Conservation (phyloP, 768 basidiomycete species). For the Thelephora ganbajun region DNA sequence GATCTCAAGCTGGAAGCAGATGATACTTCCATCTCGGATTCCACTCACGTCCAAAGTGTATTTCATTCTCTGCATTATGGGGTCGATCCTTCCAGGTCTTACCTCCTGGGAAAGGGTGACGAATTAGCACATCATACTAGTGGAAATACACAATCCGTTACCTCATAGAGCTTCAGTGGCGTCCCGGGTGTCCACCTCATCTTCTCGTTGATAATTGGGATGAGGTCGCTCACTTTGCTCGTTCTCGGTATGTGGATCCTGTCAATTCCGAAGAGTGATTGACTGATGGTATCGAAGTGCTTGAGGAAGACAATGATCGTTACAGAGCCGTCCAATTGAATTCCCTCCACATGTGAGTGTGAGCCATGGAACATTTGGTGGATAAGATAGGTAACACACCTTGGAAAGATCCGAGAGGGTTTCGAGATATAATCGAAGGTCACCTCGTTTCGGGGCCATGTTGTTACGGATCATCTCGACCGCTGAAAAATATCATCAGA, state of each 20-base stretch:
- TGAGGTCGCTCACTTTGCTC: conserved; percentile 81
- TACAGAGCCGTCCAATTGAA: conserved; percentile 59
- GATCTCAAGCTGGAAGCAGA: conserved; percentile 97
- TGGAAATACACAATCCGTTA: conserved; percentile 15
- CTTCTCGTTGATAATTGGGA: conserved; percentile 75
- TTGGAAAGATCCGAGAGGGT: conserved; percentile 70
- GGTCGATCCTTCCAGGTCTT: conserved; percentile 99
- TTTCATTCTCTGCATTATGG: conserved; percentile 95
- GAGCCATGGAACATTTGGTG: neutral
- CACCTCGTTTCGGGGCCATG: conserved; percentile 84
- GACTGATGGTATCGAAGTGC: conserved; percentile 91
- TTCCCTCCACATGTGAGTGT: neutral
- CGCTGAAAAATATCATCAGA: conserved; percentile 30
- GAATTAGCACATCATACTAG: neutral
- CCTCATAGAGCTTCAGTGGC: conserved; percentile 90
- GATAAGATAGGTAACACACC: conserved; percentile 23
- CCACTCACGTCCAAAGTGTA: conserved; percentile 91
- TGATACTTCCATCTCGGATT: conserved; percentile 97
- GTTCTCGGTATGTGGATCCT: conserved; percentile 82
- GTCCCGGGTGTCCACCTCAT: conserved; percentile 95
- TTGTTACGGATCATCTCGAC: conserved; percentile 95
- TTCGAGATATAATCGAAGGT: conserved; percentile 90
- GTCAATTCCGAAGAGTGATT: conserved; percentile 73
- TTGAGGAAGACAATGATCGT: conserved; percentile 98
- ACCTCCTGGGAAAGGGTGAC: conserved; percentile 65